Evolutionary conservation across 2,329 filamentous ascomycete genomes (phyloP).

Genomic region (Aspergillus sojae): DNA sequence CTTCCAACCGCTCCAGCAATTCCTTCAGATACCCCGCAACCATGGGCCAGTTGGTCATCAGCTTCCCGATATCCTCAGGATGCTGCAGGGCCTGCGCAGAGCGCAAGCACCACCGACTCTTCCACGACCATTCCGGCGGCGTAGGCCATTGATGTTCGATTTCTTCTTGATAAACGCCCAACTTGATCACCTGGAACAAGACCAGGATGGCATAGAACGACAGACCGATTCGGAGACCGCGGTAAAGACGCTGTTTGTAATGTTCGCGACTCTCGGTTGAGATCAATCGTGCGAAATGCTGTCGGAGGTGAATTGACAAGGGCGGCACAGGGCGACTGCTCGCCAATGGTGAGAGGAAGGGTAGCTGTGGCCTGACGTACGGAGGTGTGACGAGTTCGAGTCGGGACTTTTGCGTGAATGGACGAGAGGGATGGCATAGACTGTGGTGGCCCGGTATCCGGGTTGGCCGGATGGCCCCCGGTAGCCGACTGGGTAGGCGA

Average conservation of each 20-base stretch:
- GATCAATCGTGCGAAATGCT: slow-evolving; percentile 68
- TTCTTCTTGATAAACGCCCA: slow-evolving; percentile 71
- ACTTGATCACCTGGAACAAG: slow-evolving; percentile 63
- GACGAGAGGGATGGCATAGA: slow-evolving; percentile 40
- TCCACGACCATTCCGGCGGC: slow-evolving; percentile 77
- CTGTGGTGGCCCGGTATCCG: slow-evolving; percentile 34
- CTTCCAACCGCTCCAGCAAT: slow-evolving; percentile 69
- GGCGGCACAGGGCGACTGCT: slow-evolving; percentile 48
- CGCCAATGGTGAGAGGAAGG: slow-evolving; percentile 64
- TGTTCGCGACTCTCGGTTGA: slow-evolving; percentile 68
- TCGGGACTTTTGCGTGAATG: slow-evolving; percentile 61
- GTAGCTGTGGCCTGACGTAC: slow-evolving; percentile 62
- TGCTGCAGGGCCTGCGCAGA: slow-evolving; percentile 64
- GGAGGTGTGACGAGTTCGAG: slow-evolving; percentile 55
- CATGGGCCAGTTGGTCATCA: slow-evolving; percentile 68
- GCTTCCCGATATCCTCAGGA: slow-evolving; percentile 55
- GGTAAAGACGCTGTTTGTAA: slow-evolving; percentile 55
- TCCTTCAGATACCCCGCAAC: slow-evolving; percentile 63
- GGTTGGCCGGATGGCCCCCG: slow-evolving; percentile 38
- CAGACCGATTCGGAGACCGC: slow-evolving; percentile 69
- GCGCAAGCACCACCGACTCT: slow-evolving; percentile 69
- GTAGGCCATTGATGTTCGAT: slow-evolving; percentile 78
- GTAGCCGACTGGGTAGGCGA: slow-evolving; percentile 44
- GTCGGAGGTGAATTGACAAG: slow-evolving; percentile 56
- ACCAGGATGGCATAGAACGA: slow-evolving; percentile 71